Evolutionary conservation across 129 eudicot species (phyloP), one percentile per base, ranked within the genome.

Genomic region (Sambucus nigra): DNA sequence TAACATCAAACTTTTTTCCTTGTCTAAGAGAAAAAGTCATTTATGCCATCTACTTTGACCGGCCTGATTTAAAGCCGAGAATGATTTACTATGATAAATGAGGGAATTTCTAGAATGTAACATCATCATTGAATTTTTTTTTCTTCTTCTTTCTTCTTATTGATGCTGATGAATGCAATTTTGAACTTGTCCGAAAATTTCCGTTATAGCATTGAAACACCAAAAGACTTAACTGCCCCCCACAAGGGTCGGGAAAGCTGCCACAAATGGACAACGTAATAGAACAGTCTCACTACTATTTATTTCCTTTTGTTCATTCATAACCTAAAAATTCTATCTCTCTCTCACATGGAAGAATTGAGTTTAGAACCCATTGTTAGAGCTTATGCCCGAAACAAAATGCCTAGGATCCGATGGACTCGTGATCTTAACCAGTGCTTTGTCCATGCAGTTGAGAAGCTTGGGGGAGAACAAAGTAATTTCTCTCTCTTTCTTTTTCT

Each of bases 391-490:
- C 66, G 92, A 57, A 77, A 85, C 18, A 82, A 74, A 59, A 53
- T 58, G 25, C 92, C 82, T 1, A 55, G 86, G 3, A 59, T 82
- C 27, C 53, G 73, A 51, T 82, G 86, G 92, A 82, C 82, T 2
- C 55, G 55, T 17, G 86, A 82, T 17, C 86, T 82, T 51, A 86
- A 78, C 46, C 78, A 59, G 25, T 60, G 70, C 54, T 82, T 82
- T 58, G 73, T 78, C 51, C 69, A 59, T 68, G 93, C 80, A 35
- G 75, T 82, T 59, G 68, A 72, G 11, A 70, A 69, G 14, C 82
- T 82, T 6, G 93, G 93, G 40, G 93, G 86, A 26, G 83, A 75
- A 71, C 77, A 75, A 1, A 53, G 92, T 82, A 77, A 40, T 38
- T 11, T 20, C 40, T 14, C 39, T 33, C 28, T 46, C 24, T 35